Percentiles rank a stretch among this genome's conserved stretches.
Evolutionary conservation across 768 basidiomycete genomes (phyloP).

Genomic region (Mycena venus): DNA sequence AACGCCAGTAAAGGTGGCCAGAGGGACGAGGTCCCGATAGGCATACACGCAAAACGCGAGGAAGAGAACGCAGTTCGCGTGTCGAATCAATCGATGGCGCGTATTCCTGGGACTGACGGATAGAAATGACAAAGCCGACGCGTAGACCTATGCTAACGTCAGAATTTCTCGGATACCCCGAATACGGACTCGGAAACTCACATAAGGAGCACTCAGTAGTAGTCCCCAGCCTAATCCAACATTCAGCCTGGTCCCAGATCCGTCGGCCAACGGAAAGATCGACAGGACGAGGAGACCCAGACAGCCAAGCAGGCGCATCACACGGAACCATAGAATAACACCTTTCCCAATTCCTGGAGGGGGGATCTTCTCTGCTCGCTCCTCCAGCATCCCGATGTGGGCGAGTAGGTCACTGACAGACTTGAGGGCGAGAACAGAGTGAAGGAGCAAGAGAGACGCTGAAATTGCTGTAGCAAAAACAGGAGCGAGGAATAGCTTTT

Average conservation of each 20-base stretch:
- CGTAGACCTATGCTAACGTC: constrained; percentile 50
- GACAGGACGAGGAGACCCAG: constrained; percentile 62
- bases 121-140: no score
- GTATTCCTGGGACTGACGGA: constrained; percentile 51
- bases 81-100: constrained; percentile 52
- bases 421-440: not conserved
- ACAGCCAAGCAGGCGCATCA: constrained; percentile 59
- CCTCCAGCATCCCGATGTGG: not conserved
- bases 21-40: constrained; percentile 72
- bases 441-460: not conserved
- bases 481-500: not conserved
- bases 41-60: constrained; percentile 61
- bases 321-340: constrained; percentile 58
- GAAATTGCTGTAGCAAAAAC: not conserved
- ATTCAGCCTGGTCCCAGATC: not conserved
- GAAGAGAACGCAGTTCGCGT: constrained; percentile 63
- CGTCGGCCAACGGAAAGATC: constrained; percentile 51
- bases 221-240: not conserved
- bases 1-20: constrained; percentile 62
- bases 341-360: constrained; percentile 21
- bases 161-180: no score
- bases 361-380: not conserved
- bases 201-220: constrained; percentile 29
- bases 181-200: no score
- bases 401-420: not conserved